These are phyloP conservation scores for Botrytis fabae DNA, from an alignment of 2,329 filamentous ascomycete genomes.

Conservation along the genomic window DNA sequence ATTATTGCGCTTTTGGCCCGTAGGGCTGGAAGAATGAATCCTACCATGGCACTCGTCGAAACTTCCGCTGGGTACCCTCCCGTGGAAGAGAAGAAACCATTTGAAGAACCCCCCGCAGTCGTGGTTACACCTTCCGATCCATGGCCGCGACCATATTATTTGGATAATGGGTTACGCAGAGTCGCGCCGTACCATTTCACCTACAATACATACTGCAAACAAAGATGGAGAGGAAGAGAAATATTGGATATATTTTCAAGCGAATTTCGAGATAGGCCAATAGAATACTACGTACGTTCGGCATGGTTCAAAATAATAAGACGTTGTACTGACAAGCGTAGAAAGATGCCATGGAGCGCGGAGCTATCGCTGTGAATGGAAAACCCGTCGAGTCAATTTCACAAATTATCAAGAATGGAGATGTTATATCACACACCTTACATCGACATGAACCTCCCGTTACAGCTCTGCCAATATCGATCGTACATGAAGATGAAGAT, in stretches of 20 bases:
- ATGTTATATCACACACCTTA: slow-evolving; percentile 87
- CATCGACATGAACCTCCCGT: slow-evolving; percentile 96
- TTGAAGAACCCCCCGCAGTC: slow-evolving; percentile 48
- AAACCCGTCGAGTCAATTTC: slow-evolving; percentile 63
- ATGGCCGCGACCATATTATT: slow-evolving; percentile 69
- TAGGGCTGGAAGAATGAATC: slow-evolving; percentile 45
- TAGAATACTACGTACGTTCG: slow-evolving; percentile 75
- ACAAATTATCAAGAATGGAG: slow-evolving; percentile 80
- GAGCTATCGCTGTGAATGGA: slow-evolving; percentile 78
- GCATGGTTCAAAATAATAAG: neutral
- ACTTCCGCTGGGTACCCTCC: slow-evolving; percentile 36
- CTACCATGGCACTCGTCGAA: slow-evolving; percentile 48
- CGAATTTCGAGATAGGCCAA: slow-evolving; percentile 86
- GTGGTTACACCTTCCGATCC: slow-evolving; percentile 56
- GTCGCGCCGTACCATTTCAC: slow-evolving; percentile 88
- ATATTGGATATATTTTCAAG: slow-evolving; percentile 85
- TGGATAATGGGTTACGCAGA: slow-evolving; percentile 80
- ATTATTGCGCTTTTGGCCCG: slow-evolving; percentile 53
- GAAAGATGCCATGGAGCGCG: slow-evolving; percentile 75
- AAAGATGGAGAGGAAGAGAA: slow-evolving; percentile 81
- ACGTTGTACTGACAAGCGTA: slow-evolving; percentile 42
- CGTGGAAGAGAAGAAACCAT: slow-evolving; percentile 43
- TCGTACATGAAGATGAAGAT: slow-evolving; percentile 89
- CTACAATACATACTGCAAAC: slow-evolving; percentile 93
- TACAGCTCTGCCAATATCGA: slow-evolving; percentile 72